These are phyloP conservation scores for Cordyceps javanica DNA, from an alignment of 2,329 filamentous ascomycete species.

Conservation along the genomic window DNA sequence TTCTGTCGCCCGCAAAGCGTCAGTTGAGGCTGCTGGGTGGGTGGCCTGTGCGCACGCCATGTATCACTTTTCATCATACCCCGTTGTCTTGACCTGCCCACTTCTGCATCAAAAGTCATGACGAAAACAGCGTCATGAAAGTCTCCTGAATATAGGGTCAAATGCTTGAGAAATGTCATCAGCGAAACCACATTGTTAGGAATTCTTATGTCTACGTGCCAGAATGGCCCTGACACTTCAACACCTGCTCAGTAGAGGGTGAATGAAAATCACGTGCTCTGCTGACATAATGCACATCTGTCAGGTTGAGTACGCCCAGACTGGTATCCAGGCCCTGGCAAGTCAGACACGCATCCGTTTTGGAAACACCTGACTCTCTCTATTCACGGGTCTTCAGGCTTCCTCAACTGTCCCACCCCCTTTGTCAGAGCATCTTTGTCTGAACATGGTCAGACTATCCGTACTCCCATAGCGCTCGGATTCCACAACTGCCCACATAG, in stretches of 20 bases:
- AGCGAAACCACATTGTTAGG: too few relatives aligned
- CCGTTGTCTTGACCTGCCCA: not conserved
- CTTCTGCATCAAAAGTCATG: not conserved
- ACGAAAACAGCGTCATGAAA: not conserved
- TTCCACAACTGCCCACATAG: not conserved
- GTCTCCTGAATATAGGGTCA: too few relatives aligned
- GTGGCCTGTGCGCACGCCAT: conserved; percentile 5
- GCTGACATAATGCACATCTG: not conserved
- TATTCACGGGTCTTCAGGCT: too few relatives aligned
- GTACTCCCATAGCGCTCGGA: not conserved
- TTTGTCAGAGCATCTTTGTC: not conserved
- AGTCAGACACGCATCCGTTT: not conserved
- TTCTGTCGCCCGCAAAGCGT: not conserved
- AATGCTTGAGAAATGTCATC: too few relatives aligned
- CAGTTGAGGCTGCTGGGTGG: conserved; percentile 11
- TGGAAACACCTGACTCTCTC: not conserved
- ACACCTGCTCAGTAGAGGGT: too few relatives aligned
- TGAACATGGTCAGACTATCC: not conserved
- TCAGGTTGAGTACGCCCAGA: not conserved
- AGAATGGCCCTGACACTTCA: too few relatives aligned
- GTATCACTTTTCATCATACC: conserved; percentile 1
- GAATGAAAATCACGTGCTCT: not conserved
- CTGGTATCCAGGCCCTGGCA: not conserved
- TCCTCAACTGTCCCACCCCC: not conserved
- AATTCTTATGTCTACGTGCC: too few relatives aligned